Percentiles rank a stretch among this genome's conserved stretches.
phyloP scores from a whole-genome alignment of 2,329 filamentous ascomycete genomes.

The Epichloe gansuensis region DNA sequence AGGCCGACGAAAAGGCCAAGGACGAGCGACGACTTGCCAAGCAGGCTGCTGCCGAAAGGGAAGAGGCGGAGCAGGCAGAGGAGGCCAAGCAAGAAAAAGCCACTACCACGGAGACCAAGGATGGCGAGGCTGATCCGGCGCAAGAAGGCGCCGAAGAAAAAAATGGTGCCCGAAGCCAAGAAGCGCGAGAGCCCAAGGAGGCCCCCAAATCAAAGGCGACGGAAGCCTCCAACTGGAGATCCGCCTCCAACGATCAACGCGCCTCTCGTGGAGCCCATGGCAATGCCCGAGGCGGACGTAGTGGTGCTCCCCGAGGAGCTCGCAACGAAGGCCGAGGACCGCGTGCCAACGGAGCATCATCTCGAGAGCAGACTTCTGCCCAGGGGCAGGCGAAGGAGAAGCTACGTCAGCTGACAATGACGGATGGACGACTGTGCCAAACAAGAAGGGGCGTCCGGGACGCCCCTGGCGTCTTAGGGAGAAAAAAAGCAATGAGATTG shows the following conservation, averaged over 20 bases:
- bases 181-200: conserved; percentile 30
- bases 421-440: conserved; percentile 48
- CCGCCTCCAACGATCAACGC: conserved; percentile 35
- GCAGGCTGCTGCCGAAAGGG: conserved; percentile 40
- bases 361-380: conserved; percentile 22
- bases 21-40: conserved; percentile 56
- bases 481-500: conserved; percentile 18
- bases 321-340: conserved; percentile 32
- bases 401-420: conserved; percentile 38
- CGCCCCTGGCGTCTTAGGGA: conserved; percentile 16
- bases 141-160: conserved; percentile 31
- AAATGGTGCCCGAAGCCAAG: conserved; percentile 26
- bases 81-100: conserved; percentile 23
- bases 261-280: conserved; percentile 31
- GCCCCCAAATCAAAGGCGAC: conserved; percentile 41
- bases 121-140: conserved; percentile 11
- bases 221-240: conserved; percentile 51
- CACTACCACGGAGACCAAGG: conserved; percentile 20
- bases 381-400: conserved; percentile 19
- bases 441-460: conserved; percentile 25
- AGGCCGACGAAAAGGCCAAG: conserved; percentile 75
- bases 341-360: conserved; percentile 36
- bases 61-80: conserved; percentile 23
- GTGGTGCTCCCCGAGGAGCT: conserved; percentile 24
- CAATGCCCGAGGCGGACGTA: conserved; percentile 27